phyloP scores from a whole-genome alignment of 768 basidiomycete genomes.

The Chalciporus piperatus region DNA sequence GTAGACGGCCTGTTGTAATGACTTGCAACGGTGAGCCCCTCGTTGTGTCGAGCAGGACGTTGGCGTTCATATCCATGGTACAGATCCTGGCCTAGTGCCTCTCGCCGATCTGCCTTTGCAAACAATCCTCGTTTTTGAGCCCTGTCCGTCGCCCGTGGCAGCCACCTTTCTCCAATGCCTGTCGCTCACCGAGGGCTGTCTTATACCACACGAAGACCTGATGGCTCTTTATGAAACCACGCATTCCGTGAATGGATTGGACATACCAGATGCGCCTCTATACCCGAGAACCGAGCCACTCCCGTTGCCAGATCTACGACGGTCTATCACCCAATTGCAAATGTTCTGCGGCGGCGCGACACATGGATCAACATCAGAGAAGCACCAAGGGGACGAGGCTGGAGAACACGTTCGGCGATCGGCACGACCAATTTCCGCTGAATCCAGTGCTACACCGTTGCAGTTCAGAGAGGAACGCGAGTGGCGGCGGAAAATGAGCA shows the following conservation, averaged over 20 bases:
- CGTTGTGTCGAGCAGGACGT: slow-evolving; percentile 9
- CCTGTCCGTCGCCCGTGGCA: slow-evolving; percentile 53
- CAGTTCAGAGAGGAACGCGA: slow-evolving; percentile 14
- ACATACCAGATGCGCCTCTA: slow-evolving; percentile 35
- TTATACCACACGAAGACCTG: slow-evolving; percentile 42
- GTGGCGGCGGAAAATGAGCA: slow-evolving; percentile 28
- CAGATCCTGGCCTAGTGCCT: slow-evolving; percentile 77
- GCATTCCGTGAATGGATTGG: slow-evolving; percentile 19
- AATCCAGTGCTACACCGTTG: slow-evolving; percentile 20
- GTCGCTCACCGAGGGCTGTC: slow-evolving; percentile 53
- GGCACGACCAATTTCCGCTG: slow-evolving; percentile 32
- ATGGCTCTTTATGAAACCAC: slow-evolving; percentile 43
- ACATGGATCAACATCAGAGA: slow-evolving; percentile 31
- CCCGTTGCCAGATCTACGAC: slow-evolving; percentile 56
- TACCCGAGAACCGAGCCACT: slow-evolving; percentile 31
- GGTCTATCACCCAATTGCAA: slow-evolving; percentile 63
- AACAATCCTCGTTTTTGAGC: slow-evolving; percentile 59
- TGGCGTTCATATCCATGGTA: slow-evolving; percentile 2
- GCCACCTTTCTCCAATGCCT: slow-evolving; percentile 68
- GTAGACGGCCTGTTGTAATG: slow-evolving; percentile 85
- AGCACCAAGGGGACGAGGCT: slow-evolving; percentile 30
- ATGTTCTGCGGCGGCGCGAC: slow-evolving; percentile 39
- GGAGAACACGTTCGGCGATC: slow-evolving; percentile 28
- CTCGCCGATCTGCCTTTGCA: slow-evolving; percentile 74
- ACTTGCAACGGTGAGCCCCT: slow-evolving; percentile 82